These are phyloP conservation scores for Lenzites betulinus DNA, from an alignment of 768 basidiomycete genomes.

Conservation along the genomic window DNA sequence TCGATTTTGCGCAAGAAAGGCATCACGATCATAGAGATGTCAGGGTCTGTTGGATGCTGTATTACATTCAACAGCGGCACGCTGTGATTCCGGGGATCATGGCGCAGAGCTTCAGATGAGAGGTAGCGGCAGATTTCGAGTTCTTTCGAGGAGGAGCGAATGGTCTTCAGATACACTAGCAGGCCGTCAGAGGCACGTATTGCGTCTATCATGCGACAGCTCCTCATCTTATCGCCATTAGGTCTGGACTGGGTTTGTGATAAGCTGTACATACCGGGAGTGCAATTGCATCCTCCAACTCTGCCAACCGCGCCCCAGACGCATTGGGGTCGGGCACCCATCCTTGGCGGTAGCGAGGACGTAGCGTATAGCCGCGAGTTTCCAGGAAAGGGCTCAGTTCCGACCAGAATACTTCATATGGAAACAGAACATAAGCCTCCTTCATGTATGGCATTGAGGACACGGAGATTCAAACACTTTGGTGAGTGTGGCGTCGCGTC, in stretches of 20 bases:
- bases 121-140: constrained; percentile 15
- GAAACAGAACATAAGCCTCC: no score
- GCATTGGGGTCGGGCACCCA: no score
- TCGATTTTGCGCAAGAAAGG: constrained; percentile 23
- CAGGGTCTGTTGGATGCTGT: not conserved
- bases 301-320: no score
- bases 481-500: no score
- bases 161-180: constrained; percentile 25
- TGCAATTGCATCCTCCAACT: not conserved
- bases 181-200: constrained; percentile 18
- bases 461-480: no score
- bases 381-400: not conserved
- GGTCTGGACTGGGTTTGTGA: no score
- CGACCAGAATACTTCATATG: constrained; percentile 5
- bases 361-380: not conserved
- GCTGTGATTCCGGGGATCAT: constrained; percentile 27
- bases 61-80: not conserved
- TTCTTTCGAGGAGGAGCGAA: constrained; percentile 3
- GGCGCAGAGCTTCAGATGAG: constrained; percentile 7
- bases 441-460: no score
- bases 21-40: constrained; percentile 24
- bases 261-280: not conserved
- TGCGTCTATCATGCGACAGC: constrained; percentile 19
- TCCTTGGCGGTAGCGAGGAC: not conserved
- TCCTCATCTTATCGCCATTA: no score